Evolutionary conservation across 169 alveolate genomes (phyloP).

Genomic region (Cryptosporidium bovis): DNA sequence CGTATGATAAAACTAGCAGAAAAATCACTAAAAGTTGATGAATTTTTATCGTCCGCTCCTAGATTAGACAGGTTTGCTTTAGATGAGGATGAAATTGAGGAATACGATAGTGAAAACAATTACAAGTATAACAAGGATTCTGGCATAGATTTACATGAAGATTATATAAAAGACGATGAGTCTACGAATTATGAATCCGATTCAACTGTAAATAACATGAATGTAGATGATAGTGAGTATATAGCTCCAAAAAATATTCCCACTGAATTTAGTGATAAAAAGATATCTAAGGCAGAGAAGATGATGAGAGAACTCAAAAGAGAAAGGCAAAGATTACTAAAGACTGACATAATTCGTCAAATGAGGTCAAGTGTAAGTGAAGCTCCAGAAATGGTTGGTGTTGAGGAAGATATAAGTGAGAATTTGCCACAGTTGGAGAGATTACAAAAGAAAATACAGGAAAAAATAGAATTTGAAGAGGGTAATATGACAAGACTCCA

Average conservation of each 20-base stretch:
- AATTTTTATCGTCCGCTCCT: constrained; percentile 42
- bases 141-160: constrained; percentile 75
- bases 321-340: constrained; percentile 42
- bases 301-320: constrained; percentile 74
- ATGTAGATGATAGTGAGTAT: constrained; percentile 62
- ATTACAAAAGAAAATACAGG: constrained; percentile 46
- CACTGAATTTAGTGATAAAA: constrained; percentile 77
- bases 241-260: constrained; percentile 78
- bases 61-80: constrained; percentile 56
- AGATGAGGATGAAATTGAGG: constrained; percentile 58
- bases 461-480: constrained; percentile 46
- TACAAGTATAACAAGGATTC: constrained; percentile 70
- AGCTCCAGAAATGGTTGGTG: constrained; percentile 56
- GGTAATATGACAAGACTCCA: constrained; percentile 64
- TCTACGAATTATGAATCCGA: constrained; percentile 29
- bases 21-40: constrained; percentile 44
- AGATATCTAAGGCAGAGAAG: constrained; percentile 76
- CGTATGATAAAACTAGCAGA: constrained; percentile 38
- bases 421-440: constrained; percentile 63
- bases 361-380: constrained; percentile 63
- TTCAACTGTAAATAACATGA: constrained; percentile 65
- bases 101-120: constrained; percentile 3
- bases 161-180: constrained; percentile 73
- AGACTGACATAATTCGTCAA: constrained; percentile 71
- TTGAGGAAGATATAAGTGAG: constrained; percentile 24